Conservation (phyloP, 208 protist species). For the Leptomonas seymouri region DNA sequence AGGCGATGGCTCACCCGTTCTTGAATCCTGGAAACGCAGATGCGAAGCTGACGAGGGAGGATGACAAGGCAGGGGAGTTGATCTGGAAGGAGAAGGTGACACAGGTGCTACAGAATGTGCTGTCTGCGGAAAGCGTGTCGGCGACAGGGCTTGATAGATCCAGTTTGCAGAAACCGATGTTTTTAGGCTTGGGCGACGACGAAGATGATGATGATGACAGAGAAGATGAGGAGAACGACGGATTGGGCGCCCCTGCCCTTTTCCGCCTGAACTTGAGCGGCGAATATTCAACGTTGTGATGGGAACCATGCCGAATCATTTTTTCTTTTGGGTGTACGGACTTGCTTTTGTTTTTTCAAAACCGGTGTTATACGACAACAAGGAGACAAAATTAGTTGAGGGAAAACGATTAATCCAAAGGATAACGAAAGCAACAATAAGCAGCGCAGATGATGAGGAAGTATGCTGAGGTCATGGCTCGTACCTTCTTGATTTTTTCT, state of each 20-base stretch:
- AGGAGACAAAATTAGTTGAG: too few species aligned
- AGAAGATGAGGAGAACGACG: constrained; percentile 19
- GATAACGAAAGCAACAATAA: too few species aligned
- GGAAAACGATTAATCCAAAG: too few species aligned
- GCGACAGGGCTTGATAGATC: constrained; percentile 21
- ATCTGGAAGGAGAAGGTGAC: constrained; percentile 62
- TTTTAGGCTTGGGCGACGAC: constrained; percentile 37
- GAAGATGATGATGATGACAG: constrained; percentile 34
- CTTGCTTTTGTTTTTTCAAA: too few species aligned
- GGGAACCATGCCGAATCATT: too few species aligned
- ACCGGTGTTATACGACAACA: too few species aligned
- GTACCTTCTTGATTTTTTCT: too few species aligned
- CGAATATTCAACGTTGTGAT: neutral
- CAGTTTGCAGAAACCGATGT: constrained; percentile 11
- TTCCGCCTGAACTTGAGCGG: constrained; percentile 17
- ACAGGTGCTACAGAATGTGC: constrained; percentile 20
- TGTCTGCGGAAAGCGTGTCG: constrained; percentile 2
- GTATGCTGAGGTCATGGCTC: too few species aligned
- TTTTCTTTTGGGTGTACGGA: too few species aligned
- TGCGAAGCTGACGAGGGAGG: constrained; percentile 5
- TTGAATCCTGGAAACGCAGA: constrained; percentile 22
- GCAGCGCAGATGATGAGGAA: too few species aligned
- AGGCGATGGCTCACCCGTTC: constrained; percentile 75
- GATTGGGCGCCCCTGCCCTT: constrained; percentile 15
- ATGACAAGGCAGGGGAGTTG: constrained; percentile 38